These are phyloP conservation scores for Fusarium staphyleae DNA, from an alignment of 2,329 filamentous ascomycete genomes.

Conservation along the genomic window DNA sequence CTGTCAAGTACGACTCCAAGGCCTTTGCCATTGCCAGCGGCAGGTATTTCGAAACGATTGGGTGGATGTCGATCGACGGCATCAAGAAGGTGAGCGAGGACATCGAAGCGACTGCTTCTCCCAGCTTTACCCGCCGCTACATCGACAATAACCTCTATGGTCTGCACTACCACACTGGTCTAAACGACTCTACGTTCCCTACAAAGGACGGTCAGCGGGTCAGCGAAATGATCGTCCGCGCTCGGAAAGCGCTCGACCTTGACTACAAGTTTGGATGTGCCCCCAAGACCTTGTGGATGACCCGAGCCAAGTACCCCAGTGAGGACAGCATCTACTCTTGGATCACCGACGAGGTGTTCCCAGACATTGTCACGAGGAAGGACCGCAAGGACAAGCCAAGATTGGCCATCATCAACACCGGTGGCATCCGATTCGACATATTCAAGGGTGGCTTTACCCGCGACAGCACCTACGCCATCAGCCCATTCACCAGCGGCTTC, in stretches of 20 bases:
- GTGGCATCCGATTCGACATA: conserved; percentile 92
- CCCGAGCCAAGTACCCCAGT: conserved; percentile 74
- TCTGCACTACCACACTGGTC: conserved; percentile 79
- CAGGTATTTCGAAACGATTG: conserved; percentile 93
- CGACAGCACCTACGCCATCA: conserved; percentile 85
- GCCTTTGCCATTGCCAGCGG: conserved; percentile 85
- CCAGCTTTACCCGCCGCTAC: conserved; percentile 78
- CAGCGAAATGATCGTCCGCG: conserved; percentile 71
- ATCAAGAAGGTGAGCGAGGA: conserved; percentile 46
- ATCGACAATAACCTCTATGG: conserved; percentile 94
- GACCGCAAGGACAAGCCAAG: conserved; percentile 67
- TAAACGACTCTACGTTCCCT: conserved; percentile 74
- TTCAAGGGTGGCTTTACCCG: conserved; percentile 91
- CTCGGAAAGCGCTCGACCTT: conserved; percentile 73
- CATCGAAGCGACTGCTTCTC: conserved; percentile 45
- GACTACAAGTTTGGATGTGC: conserved; percentile 84
- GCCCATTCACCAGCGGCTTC: conserved; percentile 85
- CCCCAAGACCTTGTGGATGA: conserved; percentile 82
- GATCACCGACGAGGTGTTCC: conserved; percentile 78
- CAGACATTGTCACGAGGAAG: conserved; percentile 66
- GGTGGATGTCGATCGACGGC: conserved; percentile 87
- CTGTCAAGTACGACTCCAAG: conserved; percentile 77
- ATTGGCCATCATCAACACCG: conserved; percentile 84
- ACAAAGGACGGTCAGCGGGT: conserved; percentile 78
- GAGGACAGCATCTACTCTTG: conserved; percentile 81